Evolutionary conservation across 2,329 filamentous ascomycete species (phyloP).

Genomic region (Fusarium sp.): DNA sequence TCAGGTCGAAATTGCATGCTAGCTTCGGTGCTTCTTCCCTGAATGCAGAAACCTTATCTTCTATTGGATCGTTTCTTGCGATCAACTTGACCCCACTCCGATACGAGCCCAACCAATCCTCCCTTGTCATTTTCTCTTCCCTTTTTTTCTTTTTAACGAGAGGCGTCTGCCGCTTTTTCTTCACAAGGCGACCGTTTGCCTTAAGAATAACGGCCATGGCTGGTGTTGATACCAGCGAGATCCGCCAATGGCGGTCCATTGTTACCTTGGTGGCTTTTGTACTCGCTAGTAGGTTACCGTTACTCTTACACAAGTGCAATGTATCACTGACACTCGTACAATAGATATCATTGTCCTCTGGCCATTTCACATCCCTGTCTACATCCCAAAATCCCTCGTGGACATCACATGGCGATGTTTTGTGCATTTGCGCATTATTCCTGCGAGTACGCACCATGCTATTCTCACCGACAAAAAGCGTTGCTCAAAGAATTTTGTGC

Average conservation of each 20-base stretch:
- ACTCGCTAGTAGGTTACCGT: constrained; percentile 71
- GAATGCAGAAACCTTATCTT: not conserved
- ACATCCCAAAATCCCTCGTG: constrained; percentile 63
- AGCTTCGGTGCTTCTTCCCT: not conserved
- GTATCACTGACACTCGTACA: constrained; percentile 4
- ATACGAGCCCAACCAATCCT: not conserved
- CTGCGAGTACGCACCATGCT: constrained; percentile 51
- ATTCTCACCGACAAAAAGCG: constrained; percentile 31
- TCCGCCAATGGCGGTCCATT: constrained; percentile 75
- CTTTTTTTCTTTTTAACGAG: not conserved
- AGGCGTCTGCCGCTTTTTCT: not conserved
- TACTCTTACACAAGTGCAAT: not conserved
- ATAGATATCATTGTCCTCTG: constrained; percentile 76
- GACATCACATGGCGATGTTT: constrained; percentile 55
- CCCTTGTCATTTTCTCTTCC: not conserved
- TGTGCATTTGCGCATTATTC: constrained; percentile 61
- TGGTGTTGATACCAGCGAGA: constrained; percentile 49
- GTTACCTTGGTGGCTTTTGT: constrained; percentile 76
- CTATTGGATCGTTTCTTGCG: not conserved
- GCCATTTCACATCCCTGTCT: constrained; percentile 73
- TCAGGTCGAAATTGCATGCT: constrained; percentile 1
- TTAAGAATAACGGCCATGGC: constrained; percentile 14
- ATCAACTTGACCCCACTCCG: not conserved
- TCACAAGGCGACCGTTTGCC: not conserved
- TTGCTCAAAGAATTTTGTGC: constrained; percentile 56